A percentile compares a stretch with the other conserved stretches of the same genome.
Conservation (phyloP, 345 rosid genomes). For the Erysimum cheiranthoides region DNA sequence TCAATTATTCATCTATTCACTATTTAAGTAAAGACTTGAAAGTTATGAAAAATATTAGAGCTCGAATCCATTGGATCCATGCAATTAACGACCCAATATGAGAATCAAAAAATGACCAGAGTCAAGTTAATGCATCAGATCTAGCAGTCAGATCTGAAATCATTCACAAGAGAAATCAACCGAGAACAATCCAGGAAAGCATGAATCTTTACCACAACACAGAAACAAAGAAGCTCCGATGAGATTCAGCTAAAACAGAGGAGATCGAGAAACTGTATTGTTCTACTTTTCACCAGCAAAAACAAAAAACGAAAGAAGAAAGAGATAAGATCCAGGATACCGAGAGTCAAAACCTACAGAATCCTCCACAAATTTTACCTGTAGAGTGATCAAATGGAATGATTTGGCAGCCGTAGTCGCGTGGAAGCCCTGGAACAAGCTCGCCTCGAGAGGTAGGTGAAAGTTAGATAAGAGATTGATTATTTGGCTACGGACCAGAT, state of each 20-base stretch:
- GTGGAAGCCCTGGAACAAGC: conserved; percentile 25
- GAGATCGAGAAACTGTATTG: neutral
- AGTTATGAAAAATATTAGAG: neutral
- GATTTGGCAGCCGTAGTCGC: neutral
- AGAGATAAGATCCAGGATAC: conserved; percentile 11
- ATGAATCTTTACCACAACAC: neutral
- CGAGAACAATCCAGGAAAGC: neutral
- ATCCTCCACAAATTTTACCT: neutral
- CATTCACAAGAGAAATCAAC: neutral
- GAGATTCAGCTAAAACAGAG: neutral
- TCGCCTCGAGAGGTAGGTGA: conserved; percentile 19
- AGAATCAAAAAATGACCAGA: too few species aligned
- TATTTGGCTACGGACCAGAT: conserved; percentile 4
- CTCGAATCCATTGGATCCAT: too few species aligned
- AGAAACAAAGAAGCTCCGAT: neutral
- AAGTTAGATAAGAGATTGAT: neutral
- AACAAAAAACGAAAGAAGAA: neutral
- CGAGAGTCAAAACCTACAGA: neutral
- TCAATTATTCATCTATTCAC: neutral
- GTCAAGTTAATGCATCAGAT: too few species aligned
- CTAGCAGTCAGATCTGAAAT: too few species aligned
- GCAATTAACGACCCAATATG: too few species aligned
- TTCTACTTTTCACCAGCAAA: neutral
- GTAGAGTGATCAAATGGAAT: neutral
- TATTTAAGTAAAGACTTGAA: neutral